A percentile compares a stretch with the other conserved stretches of the same genome.
These are phyloP conservation scores for Plasmodium falciparum DNA, from an alignment of 169 alveolate species.

Conservation along the genomic window DNA sequence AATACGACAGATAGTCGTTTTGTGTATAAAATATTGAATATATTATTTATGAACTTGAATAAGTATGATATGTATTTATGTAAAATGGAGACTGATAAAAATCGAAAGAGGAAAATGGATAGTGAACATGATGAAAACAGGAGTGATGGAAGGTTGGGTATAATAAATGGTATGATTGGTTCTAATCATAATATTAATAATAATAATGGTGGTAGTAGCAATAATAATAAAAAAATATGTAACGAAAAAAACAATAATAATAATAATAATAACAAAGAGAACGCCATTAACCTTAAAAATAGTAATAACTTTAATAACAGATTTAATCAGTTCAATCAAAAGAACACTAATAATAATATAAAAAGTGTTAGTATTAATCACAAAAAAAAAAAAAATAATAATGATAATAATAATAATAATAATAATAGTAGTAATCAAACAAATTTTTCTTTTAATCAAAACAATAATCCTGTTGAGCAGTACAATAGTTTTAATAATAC, in stretches of 20 bases:
- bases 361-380: too few species aligned
- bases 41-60: conserved; percentile 22
- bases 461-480: neutral
- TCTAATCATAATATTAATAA: neutral
- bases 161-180: neutral
- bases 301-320: too few species aligned
- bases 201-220: neutral
- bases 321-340: too few species aligned
- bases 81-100: conserved; percentile 40
- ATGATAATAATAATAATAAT: too few species aligned
- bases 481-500: too few species aligned
- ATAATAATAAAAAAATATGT: conserved; percentile 21
- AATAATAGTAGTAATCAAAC: neutral
- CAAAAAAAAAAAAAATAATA: neutral
- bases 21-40: conserved; percentile 38
- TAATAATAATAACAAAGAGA: too few species aligned
- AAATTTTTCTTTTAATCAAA: neutral
- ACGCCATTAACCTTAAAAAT: too few species aligned
- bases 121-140: neutral
- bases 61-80: conserved; percentile 23
- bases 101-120: conserved; percentile 47
- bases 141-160: neutral
- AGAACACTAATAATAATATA: too few species aligned
- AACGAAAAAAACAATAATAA: neutral
- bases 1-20: conserved; percentile 34